Base-by-base conservation (phyloP, 129 eudicot genomes). In the Flaveria linearis region DNA sequence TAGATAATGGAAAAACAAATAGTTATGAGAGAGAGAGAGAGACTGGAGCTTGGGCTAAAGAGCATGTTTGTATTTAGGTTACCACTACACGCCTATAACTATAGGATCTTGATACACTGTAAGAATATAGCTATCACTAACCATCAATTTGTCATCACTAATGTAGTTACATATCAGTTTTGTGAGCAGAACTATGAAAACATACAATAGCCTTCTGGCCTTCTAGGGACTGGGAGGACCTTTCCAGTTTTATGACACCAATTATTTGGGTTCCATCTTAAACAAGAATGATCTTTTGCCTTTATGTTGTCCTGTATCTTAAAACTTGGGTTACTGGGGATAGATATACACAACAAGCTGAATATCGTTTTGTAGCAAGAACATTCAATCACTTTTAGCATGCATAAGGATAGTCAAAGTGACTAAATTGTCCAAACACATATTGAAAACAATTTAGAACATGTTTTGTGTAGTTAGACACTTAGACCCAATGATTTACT, bases 91-190 rank as follows among this genome's bases (percentile, higher is more conserved):
- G 49, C 22, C 60, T 47, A 75, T 22, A 64, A 9, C 71, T 28
- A 75, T 28, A 28, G 11, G 60, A 62, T 61, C 18, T n/a, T 30
- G 57, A 20, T n/a, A 76, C 25, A 23, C 16, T 20, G 49, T 64
- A 65, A 51, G 33, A 20, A 49, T 33, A 7, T 47, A 18, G 50
- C 52, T 18, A 76, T 49, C 71, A 63, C 20, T 26, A 47, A 75
- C 72, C 72, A 75, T 62, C 79, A 75, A 62, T 28, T 7, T 45
- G 61, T 62, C 7, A 36, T 30, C 47, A 50, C 62, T 1, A 17
- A 6, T 5, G 4, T 4, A 71, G 33, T 28, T 70, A 50, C 62
- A 28, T 70, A 70, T 22, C 26, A 70, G 18, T 9, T 30, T 12
- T 70, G 36, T 26, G 36, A 9, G 9, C 26, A 70, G 15, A 43